Base-by-base conservation (phyloP, 2,329 filamentous ascomycete species). In the Parastagonospora nodorum region DNA sequence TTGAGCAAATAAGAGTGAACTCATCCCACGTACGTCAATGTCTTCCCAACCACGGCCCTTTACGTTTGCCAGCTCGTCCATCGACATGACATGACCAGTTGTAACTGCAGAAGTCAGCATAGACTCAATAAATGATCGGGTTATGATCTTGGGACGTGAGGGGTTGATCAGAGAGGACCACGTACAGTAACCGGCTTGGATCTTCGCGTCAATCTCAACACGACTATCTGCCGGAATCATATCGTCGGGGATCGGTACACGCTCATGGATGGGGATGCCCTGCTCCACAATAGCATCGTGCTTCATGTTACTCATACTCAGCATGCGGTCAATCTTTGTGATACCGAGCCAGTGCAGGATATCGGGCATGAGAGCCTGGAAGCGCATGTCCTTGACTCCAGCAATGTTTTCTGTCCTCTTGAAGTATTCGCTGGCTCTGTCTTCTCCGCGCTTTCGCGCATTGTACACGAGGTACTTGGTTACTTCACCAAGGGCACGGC, bases 121-220 rank as follows among this genome's bases (percentile, higher is more conserved):
- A 50, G 44, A 39, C 39, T 31, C 31, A 39, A 24, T 24, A 24
- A 24, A 5, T 24, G 19, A 5, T 24, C 19, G 19, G 19, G 19
- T 5, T 24, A 24, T 24, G 3, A 24, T 24, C 19, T 24, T 24
- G 19, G 19, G 19, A 5, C 19, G 19, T 24, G 19, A 24, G 19
- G 19, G 19, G 19, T 24, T 3, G 5, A 24, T 24, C 19, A 5
- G 42, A 30, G 43, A 27, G 35, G 30, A 27, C 40, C 27, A 77
- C 85, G 75, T 77, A 91, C 89, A 87, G 68, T 87, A 87, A 16
- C 85, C 94, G 53, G 93, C 92, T 64, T 93, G 94, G 71, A 97
- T 97, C 80, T 97, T 97, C 51, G 94, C 94, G 75, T 97, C 94
- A 68, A 97, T 99, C 75, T 99, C 94, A n/a, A 97, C 94, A 60